Evolutionary conservation across 1,284 basidiomycete genomes (phyloP).

Genomic region (Mycosarcoma mackinlayi): DNA sequence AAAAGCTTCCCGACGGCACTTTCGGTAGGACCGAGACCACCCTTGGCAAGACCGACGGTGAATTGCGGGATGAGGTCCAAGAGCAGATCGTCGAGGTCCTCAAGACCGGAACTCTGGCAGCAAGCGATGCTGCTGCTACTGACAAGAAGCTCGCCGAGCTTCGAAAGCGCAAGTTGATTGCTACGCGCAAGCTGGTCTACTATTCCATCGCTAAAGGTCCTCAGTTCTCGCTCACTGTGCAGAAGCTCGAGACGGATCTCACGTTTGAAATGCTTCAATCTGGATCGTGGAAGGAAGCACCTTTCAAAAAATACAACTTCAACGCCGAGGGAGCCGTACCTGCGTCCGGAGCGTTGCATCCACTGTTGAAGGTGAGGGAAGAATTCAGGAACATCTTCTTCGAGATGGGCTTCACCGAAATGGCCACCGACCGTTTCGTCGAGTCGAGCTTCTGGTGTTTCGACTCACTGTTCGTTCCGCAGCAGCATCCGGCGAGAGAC

Average conservation of each 20-base stretch:
- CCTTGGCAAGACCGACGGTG: conserved; percentile 37
- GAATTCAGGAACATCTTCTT: conserved; percentile 98
- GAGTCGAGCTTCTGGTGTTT: conserved; percentile 99
- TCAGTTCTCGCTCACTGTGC: conserved; percentile 89
- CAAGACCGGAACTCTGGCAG: conserved; percentile 75
- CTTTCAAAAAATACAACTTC: conserved; percentile 99
- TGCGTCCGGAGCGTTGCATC: conserved; percentile 90
- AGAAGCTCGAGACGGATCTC: conserved; percentile 96
- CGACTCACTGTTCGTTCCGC: conserved; percentile 96
- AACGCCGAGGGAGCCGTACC: conserved; percentile 92
- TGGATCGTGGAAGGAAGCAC: conserved; percentile 61
- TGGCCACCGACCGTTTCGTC: conserved; percentile 98
- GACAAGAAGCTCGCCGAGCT: conserved; percentile 71
- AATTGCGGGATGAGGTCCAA: conserved; percentile 69
- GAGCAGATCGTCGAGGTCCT: conserved; percentile 81
- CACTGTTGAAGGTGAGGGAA: conserved; percentile 95
- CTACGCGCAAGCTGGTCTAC: conserved; percentile 83
- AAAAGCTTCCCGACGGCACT: conserved; percentile 87
- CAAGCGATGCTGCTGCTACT: conserved; percentile 77
- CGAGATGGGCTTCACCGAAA: conserved; percentile 99
- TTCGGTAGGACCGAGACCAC: conserved; percentile 76
- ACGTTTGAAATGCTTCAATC: conserved; percentile 93
- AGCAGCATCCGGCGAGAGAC: conserved; percentile 98
- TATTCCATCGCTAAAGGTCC: conserved; percentile 88
- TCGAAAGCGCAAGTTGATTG: conserved; percentile 86